A percentile compares a stretch with the other conserved stretches of the same genome.
Conservation (phyloP, 164 flowering plant genomes). For the Vitis rupestris region DNA sequence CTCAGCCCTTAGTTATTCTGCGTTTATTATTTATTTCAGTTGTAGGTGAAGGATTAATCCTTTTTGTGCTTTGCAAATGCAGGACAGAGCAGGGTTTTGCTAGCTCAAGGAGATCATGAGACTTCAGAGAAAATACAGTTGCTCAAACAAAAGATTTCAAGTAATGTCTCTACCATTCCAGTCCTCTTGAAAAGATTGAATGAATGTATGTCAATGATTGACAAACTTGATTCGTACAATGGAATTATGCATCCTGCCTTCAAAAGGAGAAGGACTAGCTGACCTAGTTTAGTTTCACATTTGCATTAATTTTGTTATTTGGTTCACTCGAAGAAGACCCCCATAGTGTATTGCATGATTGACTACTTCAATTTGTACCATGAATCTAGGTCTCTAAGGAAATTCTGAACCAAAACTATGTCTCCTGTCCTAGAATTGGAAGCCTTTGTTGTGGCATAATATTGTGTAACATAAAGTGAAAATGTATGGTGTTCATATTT, state of each 20-base stretch:
- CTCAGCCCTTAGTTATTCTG: no score
- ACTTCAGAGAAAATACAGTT: constrained; percentile 34
- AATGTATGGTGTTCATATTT: no score
- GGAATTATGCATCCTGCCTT: constrained; percentile 58
- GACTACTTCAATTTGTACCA: no score
- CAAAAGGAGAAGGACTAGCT: constrained; percentile 47
- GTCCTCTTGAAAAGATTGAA: constrained; percentile 54
- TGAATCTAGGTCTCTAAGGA: no score
- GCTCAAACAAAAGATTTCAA: constrained; percentile 53
- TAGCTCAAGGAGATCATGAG: constrained; percentile 30
- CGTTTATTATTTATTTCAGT: neutral
- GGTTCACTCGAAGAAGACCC: no score
- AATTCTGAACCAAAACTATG: no score
- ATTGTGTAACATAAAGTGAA: no score
- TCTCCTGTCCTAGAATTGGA: no score
- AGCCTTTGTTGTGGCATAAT: no score
- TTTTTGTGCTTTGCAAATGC: constrained; percentile 19
- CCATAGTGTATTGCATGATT: no score
- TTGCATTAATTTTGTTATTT: no score
- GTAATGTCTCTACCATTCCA: constrained; percentile 52
- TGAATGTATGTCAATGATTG: constrained; percentile 56
- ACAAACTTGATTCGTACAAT: constrained; percentile 43
- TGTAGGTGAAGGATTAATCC: neutral
- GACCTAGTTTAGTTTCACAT: constrained; percentile 7
- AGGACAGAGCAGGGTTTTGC: constrained; percentile 1